Base-by-base conservation (phyloP, 306 rosid genomes). In the Nissolia schottii region DNA sequence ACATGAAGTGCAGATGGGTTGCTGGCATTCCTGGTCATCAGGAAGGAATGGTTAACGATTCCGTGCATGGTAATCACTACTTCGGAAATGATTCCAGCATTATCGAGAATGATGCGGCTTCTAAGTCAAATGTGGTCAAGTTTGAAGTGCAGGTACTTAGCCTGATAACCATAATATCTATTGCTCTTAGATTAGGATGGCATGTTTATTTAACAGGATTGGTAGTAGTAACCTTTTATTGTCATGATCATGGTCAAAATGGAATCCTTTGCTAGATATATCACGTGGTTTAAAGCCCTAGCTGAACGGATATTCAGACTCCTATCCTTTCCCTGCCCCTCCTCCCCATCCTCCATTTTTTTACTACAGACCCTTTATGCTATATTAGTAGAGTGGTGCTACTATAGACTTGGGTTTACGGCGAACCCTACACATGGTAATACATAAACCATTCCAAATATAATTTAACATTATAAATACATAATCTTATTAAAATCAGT, bases 1-100 rank as follows among this genome's bases (percentile, higher is more conserved):
- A 87, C 81, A 92, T 92, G 97, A 92, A 93, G 83, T 93, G 98
- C 74, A 82, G 89, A 83, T 91, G 97, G 93, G 73, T 79, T 49
- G 79, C 83, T 24, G 83, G 83, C 59, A 57, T 57, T 68, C 74
- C 85, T 43, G 87, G 84, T 71, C 90, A 83, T 24, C 84, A 67
- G 3, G 94, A 88, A 77, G 98, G 82, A 80, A 88, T 85, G 87
- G 51, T 84, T 4, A 87, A 86, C 81, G 83, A 79, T 82, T 62
- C 81, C 43, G 81, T 82, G 75, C 85, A 76, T 58, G 48, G 53
- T 67, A 83, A 89, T 78, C 83, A 80, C 37, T 89, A 74, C 83
- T 85, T 86, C 37, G 88, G 77, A 28, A 92, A 87, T 41, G 93
- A 84, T 48, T 75, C 89, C 27, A 34, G 79, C 69, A 77, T 87